Conservation (phyloP, 2,329 filamentous ascomycete genomes). For the Escovopsis weberi region DNA sequence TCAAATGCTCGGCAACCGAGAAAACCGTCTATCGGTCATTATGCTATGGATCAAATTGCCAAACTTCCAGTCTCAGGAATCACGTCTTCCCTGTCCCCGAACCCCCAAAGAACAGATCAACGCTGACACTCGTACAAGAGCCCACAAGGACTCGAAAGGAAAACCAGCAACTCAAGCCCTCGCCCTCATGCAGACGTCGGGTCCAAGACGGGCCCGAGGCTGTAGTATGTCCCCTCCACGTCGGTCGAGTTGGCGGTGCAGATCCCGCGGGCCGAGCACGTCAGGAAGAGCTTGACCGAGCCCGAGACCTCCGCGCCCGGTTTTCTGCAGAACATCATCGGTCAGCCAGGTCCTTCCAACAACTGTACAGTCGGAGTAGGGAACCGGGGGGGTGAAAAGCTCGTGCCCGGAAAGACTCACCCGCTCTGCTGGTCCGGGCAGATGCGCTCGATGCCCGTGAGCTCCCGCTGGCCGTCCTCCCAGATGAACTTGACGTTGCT, state of each 20-base stretch:
- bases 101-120: background rate
- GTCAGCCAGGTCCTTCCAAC: too few relatives aligned
- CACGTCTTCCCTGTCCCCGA: background rate
- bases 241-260: slow-evolving; percentile 18
- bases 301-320: slow-evolving; percentile 1
- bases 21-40: too few relatives aligned
- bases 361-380: background rate
- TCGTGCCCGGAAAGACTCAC: slow-evolving; percentile 14
- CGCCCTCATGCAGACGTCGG: background rate
- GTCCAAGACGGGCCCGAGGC: slow-evolving; percentile 14
- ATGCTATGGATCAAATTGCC: too few relatives aligned
- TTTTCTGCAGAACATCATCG: background rate
- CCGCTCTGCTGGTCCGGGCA: slow-evolving; percentile 22
- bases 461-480: slow-evolving; percentile 10
- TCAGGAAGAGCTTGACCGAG: background rate
- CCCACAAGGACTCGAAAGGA: too few relatives aligned
- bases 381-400: background rate
- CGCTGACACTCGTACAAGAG: too few relatives aligned
- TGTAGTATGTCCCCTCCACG: slow-evolving; percentile 15
- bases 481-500: slow-evolving; percentile 29
- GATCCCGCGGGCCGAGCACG: slow-evolving; percentile 6
- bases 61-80: too few relatives aligned
- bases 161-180: too few relatives aligned
- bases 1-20: too few relatives aligned
- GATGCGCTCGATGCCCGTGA: slow-evolving; percentile 31